These are phyloP conservation scores for Albatrellus ellisii DNA, from an alignment of 768 basidiomycete species.

Conservation along the genomic window DNA sequence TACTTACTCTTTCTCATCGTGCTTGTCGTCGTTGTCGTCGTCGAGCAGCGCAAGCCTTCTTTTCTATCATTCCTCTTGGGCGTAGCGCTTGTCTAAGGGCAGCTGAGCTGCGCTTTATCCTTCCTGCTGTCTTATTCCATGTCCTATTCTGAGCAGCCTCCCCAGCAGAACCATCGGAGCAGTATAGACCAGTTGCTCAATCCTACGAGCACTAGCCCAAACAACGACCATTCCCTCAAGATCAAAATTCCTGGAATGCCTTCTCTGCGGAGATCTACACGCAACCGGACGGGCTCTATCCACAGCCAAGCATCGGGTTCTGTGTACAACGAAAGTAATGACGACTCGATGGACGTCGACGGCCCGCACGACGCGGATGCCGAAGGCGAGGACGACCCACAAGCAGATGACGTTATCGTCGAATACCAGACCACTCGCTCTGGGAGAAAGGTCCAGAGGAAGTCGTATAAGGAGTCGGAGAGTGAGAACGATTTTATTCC, in stretches of 20 bases:
- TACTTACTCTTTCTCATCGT: too few relatives aligned
- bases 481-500: constrained; percentile 12
- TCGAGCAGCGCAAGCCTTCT: too few relatives aligned
- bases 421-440: constrained; percentile 14
- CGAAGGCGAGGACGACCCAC: constrained; percentile 13
- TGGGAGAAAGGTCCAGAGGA: constrained; percentile 17
- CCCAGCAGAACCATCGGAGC: too few relatives aligned
- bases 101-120: too few relatives aligned
- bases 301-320: constrained; percentile 21
- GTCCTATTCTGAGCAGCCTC: too few relatives aligned
- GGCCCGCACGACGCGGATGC: constrained; percentile 14
- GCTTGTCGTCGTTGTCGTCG: too few relatives aligned
- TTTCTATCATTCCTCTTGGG: too few relatives aligned
- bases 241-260: constrained; percentile 13
- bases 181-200: too few relatives aligned
- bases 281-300: constrained; percentile 4
- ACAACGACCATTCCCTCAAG: constrained; percentile 1
- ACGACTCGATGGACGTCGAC: constrained; percentile 20
- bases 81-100: too few relatives aligned
- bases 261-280: constrained; percentile 12
- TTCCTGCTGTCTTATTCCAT: too few relatives aligned
- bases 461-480: constrained; percentile 20
- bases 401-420: constrained; percentile 4
- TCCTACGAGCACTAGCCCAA: too few relatives aligned
- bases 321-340: constrained; percentile 22